Percentiles rank a stretch among this genome's conserved stretches.
Evolutionary conservation across 106 monocot species (phyloP).

Genomic region (Dendrobium huoshanense): DNA sequence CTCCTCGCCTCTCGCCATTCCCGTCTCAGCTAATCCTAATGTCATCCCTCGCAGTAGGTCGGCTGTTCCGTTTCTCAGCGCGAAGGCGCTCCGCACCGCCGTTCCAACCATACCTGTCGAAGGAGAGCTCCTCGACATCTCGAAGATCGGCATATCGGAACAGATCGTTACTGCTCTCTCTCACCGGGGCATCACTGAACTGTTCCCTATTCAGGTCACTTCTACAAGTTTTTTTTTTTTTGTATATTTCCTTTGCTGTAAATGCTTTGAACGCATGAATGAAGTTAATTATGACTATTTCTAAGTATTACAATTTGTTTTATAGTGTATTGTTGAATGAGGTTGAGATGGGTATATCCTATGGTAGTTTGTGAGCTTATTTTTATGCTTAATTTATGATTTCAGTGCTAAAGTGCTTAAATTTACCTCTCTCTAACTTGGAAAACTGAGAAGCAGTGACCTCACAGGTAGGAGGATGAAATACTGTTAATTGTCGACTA

Average conservation of each 20-base stretch:
- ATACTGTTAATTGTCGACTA: neutral
- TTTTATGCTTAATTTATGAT: neutral
- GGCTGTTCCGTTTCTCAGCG: neutral
- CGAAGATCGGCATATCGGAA: constrained; percentile 44
- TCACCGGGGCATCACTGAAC: constrained; percentile 39
- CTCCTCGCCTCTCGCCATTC: constrained; percentile 6
- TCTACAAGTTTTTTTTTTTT: neutral
- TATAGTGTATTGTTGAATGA: too few relatives aligned
- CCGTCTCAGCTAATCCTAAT: neutral
- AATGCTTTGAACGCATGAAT: too few relatives aligned
- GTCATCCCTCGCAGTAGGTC: neutral
- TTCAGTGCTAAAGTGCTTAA: neutral
- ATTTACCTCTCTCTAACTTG: neutral
- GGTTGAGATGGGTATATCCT: neutral
- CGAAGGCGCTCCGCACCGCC: neutral
- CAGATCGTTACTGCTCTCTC: constrained; percentile 41
- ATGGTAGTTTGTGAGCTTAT: neutral
- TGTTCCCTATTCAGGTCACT: constrained; percentile 45
- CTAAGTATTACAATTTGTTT: too few relatives aligned
- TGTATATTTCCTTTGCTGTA: neutral
- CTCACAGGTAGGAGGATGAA: neutral
- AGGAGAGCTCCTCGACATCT: constrained; percentile 22
- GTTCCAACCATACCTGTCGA: neutral
- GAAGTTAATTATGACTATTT: too few relatives aligned
- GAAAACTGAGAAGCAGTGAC: neutral